Evolutionary conservation across 805 yeast species (phyloP).

Genomic region (Grigorovia jiainica): DNA sequence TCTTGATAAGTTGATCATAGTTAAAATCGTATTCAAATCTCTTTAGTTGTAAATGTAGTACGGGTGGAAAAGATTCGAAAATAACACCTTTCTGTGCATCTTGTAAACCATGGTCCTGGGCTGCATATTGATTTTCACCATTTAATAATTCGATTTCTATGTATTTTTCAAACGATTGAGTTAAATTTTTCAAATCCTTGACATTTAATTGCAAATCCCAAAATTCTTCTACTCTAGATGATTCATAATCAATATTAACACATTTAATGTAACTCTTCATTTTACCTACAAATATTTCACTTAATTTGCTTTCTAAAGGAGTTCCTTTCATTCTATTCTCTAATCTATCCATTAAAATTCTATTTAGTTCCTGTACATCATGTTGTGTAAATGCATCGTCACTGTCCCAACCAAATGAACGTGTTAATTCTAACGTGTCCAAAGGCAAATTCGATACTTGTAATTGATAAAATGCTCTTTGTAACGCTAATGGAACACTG

Average conservation of each 20-base stretch:
- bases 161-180: slow-evolving; percentile 75
- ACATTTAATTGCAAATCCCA: slow-evolving; percentile 98
- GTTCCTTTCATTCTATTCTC: slow-evolving; percentile 90
- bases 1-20: slow-evolving; percentile 78
- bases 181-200: slow-evolving; percentile 62
- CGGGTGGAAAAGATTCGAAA: slow-evolving; percentile 84
- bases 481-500: slow-evolving; percentile 76
- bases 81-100: slow-evolving; percentile 96
- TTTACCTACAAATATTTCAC: slow-evolving; percentile 85
- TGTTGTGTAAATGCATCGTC: slow-evolving; percentile 95
- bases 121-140: slow-evolving; percentile 94
- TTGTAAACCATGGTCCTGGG: slow-evolving; percentile 82
- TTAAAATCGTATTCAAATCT: slow-evolving; percentile 90
- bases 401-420: slow-evolving; percentile 94
- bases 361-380: slow-evolving; percentile 92
- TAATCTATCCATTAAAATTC: slow-evolving; percentile 89
- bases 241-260: slow-evolving; percentile 85
- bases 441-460: slow-evolving; percentile 67
- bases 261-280: slow-evolving; percentile 94
- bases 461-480: slow-evolving; percentile 74
- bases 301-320: slow-evolving; percentile 61
- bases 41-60: slow-evolving; percentile 84
- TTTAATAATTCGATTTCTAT: slow-evolving; percentile 80
- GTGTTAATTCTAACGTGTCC: slow-evolving; percentile 78
- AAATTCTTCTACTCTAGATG: slow-evolving; percentile 84